Base-by-base conservation (phyloP, 164 flowering plant species). In the Platanus orientalis region DNA sequence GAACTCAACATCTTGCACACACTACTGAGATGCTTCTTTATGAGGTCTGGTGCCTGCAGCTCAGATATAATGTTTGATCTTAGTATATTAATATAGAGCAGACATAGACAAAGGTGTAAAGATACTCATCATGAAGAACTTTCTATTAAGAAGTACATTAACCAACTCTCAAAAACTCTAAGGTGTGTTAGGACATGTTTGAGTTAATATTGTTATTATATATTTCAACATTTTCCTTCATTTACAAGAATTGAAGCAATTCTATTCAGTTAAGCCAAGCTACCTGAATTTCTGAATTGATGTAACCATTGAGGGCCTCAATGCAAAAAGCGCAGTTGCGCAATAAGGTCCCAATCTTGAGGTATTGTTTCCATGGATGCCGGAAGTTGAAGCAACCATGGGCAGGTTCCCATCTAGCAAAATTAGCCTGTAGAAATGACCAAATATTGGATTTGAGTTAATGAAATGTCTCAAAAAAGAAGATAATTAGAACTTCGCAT, bases 401-500 rank as follows among this genome's bases (percentile, higher is more conserved):
- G 16, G 84, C 77, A 14, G 97, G 96, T 65, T 92, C 97, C 94
- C 96, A 92, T 76, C 79, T 79, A 0, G 96, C 94, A 57, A 89
- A 84, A 68, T 85, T 92, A 19, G 84, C 92, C 97, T 89, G 69
- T 5, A 40, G 1, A 49, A 40, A 55, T 39, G 26, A 54, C 17
- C 2, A 34, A 13, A 13, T 24, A n/a, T 13, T 28, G 2, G 7
- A 29, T 16, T 0, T 3, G 42, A 9, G 1, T n/a, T 11, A 52
- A 29, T 16, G 21, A 57, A 52, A 29, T 25, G 17, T 3, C 6
- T 5, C 24, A n/a, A 7, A 21, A 32, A 54, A n/a, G 7, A n/a
- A 20, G 19, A 39, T 4, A 58, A 17, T 23, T 12, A 58, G 7
- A 16, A 21, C 10, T 34, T 51, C 1, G 50, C 24, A 44, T 12